Evolutionary conservation across 108 stramenopile species (phyloP).

Genomic region (Skeletonema menzelii): DNA sequence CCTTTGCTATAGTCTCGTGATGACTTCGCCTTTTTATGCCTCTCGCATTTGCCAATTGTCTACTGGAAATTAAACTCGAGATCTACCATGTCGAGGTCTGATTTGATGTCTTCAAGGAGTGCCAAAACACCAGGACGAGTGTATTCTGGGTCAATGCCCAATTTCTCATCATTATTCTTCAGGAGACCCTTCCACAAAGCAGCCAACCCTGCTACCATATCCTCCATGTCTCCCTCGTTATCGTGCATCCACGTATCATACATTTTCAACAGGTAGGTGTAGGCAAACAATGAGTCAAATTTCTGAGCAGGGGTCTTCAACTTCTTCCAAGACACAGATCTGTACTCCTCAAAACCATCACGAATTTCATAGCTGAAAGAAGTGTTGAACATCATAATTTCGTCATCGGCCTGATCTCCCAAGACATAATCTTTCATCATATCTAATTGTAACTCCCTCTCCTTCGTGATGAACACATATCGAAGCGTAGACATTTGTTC

Average conservation of each 20-base stretch:
- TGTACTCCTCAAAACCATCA: slow-evolving; percentile 14
- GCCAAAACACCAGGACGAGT: slow-evolving; percentile 35
- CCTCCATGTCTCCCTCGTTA: slow-evolving; percentile 35
- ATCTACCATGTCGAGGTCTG: neutral
- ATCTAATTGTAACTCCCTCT: slow-evolving; percentile 22
- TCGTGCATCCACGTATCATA: slow-evolving; percentile 43
- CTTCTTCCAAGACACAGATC: neutral
- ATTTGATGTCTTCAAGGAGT: slow-evolving; percentile 32
- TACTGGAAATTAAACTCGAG: neutral
- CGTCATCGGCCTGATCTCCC: slow-evolving; percentile 21
- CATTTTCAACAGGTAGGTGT: slow-evolving; percentile 24
- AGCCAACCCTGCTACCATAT: slow-evolving; percentile 24
- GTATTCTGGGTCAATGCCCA: slow-evolving; percentile 37
- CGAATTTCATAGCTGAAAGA: slow-evolving; percentile 12
- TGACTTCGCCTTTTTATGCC: too few species aligned
- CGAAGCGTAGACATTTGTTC: slow-evolving; percentile 35
- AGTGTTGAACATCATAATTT: slow-evolving; percentile 27
- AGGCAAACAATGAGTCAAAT: slow-evolving; percentile 39
- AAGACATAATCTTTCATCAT: slow-evolving; percentile 22
- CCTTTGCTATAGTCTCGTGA: too few species aligned
- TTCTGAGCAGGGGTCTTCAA: slow-evolving; percentile 12
- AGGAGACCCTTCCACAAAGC: slow-evolving; percentile 25
- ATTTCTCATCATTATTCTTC: slow-evolving; percentile 21
- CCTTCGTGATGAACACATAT: slow-evolving; percentile 31
- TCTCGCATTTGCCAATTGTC: too few species aligned